Percentiles rank a stretch among this genome's conserved stretches.
Evolutionary conservation across 345 rosid genomes (phyloP).

Genomic region (Ceriops zippeliana): DNA sequence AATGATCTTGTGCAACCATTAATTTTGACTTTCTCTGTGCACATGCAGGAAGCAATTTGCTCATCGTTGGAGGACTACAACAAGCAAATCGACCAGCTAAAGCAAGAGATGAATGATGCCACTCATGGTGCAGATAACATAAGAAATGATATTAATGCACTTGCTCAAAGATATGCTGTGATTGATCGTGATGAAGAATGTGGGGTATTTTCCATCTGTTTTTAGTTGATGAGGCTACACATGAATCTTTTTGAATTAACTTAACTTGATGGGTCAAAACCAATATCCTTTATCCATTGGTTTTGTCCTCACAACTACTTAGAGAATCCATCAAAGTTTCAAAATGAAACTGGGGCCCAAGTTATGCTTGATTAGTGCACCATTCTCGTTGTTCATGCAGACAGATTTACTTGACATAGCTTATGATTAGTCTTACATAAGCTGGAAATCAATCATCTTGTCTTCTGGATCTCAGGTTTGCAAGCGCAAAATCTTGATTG

Average conservation of each 20-base stretch:
- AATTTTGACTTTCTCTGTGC: background rate
- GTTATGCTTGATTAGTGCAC: no score
- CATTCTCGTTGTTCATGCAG: background rate
- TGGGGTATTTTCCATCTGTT: conserved; percentile 64
- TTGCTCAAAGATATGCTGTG: conserved; percentile 95
- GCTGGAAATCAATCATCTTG: background rate
- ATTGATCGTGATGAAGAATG: conserved; percentile 89
- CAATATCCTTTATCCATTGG: conserved; percentile 9
- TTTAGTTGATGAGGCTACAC: conserved; percentile 10
- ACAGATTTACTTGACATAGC: background rate
- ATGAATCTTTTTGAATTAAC: background rate
- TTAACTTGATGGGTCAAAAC: background rate
- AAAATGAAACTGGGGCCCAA: background rate
- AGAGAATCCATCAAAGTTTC: background rate
- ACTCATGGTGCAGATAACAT: conserved; percentile 99
- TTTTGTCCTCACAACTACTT: background rate
- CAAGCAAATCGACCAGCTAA: conserved; percentile 87
- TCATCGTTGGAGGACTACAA: conserved; percentile 95
- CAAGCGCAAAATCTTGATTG: conserved; percentile 68
- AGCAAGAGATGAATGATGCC: conserved; percentile 98
- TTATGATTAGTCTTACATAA: background rate
- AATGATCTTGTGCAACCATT: background rate
- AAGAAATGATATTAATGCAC: conserved; percentile 91
- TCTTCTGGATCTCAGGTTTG: conserved; percentile 49
- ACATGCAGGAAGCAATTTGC: conserved; percentile 86